These are phyloP conservation scores for Flagelloscypha sp. DNA, from an alignment of 768 basidiomycete species.

Conservation along the genomic window DNA sequence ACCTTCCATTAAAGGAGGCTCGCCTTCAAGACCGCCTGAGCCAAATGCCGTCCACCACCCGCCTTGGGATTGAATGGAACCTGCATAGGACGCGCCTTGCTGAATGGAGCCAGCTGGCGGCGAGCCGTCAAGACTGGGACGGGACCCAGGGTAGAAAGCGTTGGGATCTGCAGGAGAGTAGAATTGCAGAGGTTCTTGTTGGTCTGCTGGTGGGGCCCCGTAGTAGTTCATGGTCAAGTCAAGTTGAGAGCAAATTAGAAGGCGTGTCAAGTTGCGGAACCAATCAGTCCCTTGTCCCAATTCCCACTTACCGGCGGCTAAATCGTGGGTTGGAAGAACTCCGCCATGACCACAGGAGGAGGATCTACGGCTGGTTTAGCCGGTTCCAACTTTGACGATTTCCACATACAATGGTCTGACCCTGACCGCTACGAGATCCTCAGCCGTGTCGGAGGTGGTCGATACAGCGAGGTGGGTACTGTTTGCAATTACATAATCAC, in stretches of 20 bases:
- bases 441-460: constrained; percentile 54
- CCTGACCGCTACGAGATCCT: constrained; percentile 63
- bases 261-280: too few relatives aligned
- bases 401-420: constrained; percentile 54
- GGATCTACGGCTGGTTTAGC: too few relatives aligned
- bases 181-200: constrained; percentile 65
- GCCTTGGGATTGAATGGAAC: constrained; percentile 65
- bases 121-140: constrained; percentile 73
- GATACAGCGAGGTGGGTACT: constrained; percentile 59
- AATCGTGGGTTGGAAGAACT: too few relatives aligned
- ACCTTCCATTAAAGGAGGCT: constrained; percentile 94
- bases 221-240: too few relatives aligned
- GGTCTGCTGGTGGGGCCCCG: constrained; percentile 39
- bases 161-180: constrained; percentile 59
- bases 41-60: constrained; percentile 97
- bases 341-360: not conserved
- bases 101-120: constrained; percentile 41
- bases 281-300: constrained; percentile 2
- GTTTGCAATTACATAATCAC: too few relatives aligned
- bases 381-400: constrained; percentile 33
- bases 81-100: constrained; percentile 52
- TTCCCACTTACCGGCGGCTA: too few relatives aligned
- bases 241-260: too few relatives aligned
- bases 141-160: constrained; percentile 59
- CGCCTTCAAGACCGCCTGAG: constrained; percentile 91